Conservation (phyloP, 352 stramenopile species). For the Pythium brachiatum region DNA sequence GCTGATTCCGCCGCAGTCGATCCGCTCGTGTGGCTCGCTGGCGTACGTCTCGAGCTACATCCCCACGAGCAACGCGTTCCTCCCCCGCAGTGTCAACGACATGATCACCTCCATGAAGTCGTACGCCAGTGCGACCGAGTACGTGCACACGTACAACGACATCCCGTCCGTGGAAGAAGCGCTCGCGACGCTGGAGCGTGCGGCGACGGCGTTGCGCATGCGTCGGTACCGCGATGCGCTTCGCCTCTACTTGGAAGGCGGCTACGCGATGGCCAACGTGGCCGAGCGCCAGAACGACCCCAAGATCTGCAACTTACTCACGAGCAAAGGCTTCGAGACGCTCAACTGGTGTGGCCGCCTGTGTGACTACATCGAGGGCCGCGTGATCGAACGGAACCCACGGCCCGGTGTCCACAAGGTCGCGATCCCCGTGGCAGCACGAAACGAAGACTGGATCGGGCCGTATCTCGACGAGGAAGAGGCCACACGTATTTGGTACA, state of each 20-base stretch:
- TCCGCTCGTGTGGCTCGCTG: constrained; percentile 73
- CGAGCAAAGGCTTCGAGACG: constrained; percentile 82
- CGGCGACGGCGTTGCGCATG: constrained; percentile 49
- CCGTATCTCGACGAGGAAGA: constrained; percentile 75
- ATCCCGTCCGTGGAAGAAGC: constrained; percentile 80
- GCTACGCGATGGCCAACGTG: constrained; percentile 82
- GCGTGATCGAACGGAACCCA: constrained; percentile 69
- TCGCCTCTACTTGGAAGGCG: constrained; percentile 80
- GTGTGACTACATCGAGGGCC: constrained; percentile 84
- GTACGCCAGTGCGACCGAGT: constrained; percentile 68
- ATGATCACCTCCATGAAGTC: constrained; percentile 80
- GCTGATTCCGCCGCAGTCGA: constrained; percentile 56
- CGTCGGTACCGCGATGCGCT: constrained; percentile 74
- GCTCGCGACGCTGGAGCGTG: constrained; percentile 68
- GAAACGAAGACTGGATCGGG: constrained; percentile 76
- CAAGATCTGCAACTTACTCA: constrained; percentile 86
- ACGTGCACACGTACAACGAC: constrained; percentile 73
- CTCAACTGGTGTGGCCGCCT: constrained; percentile 82
- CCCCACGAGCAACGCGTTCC: constrained; percentile 58
- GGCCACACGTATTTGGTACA: constrained; percentile 77
- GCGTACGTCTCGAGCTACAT: constrained; percentile 78
- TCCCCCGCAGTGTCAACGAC: constrained; percentile 54
- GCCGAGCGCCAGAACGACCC: constrained; percentile 73
- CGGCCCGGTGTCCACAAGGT: constrained; percentile 79
- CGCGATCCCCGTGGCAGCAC: constrained; percentile 59